Base-by-base conservation (phyloP, 1,139 yeast genomes). In the Hanseniaspora gamundiae region DNA sequence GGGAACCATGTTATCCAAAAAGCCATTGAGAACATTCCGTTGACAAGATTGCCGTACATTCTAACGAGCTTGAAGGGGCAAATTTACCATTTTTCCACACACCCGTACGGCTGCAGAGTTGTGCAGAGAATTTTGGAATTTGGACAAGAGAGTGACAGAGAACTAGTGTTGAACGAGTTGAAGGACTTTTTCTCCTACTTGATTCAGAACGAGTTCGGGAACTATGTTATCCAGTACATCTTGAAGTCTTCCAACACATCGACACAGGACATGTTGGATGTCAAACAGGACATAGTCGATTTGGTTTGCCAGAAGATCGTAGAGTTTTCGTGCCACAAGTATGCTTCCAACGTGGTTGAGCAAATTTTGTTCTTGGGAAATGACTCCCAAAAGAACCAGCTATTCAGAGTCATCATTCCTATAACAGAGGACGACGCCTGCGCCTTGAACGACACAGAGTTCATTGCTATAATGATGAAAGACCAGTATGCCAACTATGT, bases 401-500 rank as follows among this genome's bases (percentile, higher is more conserved):
- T 91, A 39, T 73, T 85, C 43, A 57, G 59, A 19, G 61, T 63
- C 42, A 65, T 67, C 9, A 49, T 67, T 27, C 63, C 61, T 22
- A 60, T 52, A 19, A 60, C 63, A 45, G 61, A 59, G 33, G 62
- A 58, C 24, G 64, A 65, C 47, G 66, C 65, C 10, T 46, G 55
- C 1, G 51, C 53, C 30, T 73, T 78, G 21, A 76, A 70, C 48
- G 82, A 76, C 50, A 74, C 72, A 43, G 73, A 83, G 1, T 75
- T 86, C 13, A 67, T 82, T 52, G 83, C 84, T 14, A 64, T 80
- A 47, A 87, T 91, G 97, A 88, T 93, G 87, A 85, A 86, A 60
- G 98, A 91, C 62, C 98, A 91, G 60, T 93, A 82, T 65, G 98
- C 97, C 19, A 91, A 91, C 62, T 91, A 91, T 60, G 99, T 91